Percentiles rank a stretch among this genome's conserved stretches.
Evolutionary conservation across 345 rosid genomes (phyloP).

Genomic region (Tarenaya hassleriana): DNA sequence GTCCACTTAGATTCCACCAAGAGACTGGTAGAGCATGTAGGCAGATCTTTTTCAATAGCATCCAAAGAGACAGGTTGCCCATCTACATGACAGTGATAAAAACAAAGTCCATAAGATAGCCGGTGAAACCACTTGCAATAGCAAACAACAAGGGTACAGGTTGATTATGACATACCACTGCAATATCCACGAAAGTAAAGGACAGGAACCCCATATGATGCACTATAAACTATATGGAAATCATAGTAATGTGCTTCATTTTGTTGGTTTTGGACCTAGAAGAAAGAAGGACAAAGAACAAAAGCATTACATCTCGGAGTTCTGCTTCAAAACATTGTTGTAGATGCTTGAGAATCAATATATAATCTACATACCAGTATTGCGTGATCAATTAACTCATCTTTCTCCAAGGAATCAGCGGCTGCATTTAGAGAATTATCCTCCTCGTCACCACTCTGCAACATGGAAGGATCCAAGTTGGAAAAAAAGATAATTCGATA

Average conservation of each 20-base stretch:
- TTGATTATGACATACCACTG: conserved; percentile 39
- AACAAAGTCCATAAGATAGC: background rate
- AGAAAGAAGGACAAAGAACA: conserved; percentile 5
- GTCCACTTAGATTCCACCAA: conserved; percentile 70
- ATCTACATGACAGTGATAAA: conserved; percentile 43
- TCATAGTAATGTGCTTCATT: conserved; percentile 56
- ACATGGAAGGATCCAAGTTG: conserved; percentile 1
- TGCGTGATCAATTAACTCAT: conserved; percentile 43
- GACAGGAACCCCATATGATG: conserved; percentile 66
- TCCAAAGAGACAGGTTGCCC: conserved; percentile 53
- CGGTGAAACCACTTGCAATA: conserved; percentile 3
- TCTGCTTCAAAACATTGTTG: conserved; percentile 2
- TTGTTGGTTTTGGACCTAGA: conserved; percentile 39
- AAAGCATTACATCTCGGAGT: background rate
- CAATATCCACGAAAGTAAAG: conserved; percentile 63
- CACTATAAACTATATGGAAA: conserved; percentile 68
- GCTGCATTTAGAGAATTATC: conserved; percentile 25
- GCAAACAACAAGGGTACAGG: background rate
- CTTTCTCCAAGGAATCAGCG: conserved; percentile 23
- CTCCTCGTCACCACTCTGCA: conserved; percentile 29
- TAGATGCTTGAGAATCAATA: background rate
- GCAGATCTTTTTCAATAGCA: conserved; percentile 62
- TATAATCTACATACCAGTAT: conserved; percentile 41
- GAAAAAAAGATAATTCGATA: background rate
- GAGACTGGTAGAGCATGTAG: conserved; percentile 51